Conservation (phyloP, 2,329 filamentous ascomycete genomes). For the Rutstroemia sp. region DNA sequence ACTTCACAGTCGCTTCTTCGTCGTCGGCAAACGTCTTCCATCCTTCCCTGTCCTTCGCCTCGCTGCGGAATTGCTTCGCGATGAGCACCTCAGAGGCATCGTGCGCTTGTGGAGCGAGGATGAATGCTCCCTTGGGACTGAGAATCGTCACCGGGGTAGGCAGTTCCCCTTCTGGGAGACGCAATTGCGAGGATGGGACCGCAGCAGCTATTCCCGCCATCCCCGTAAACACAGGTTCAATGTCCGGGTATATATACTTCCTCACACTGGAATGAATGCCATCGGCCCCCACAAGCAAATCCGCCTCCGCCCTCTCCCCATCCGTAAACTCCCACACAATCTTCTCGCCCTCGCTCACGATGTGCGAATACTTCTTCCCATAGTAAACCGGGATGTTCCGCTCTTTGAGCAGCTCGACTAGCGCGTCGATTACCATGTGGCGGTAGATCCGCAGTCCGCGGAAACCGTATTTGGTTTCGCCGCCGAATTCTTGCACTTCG, state of each 20-base stretch:
- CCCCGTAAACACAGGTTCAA: conserved; percentile 43
- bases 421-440: conserved; percentile 41
- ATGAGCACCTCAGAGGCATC: conserved; percentile 44
- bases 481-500: conserved; percentile 42
- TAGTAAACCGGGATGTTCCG: conserved; percentile 38
- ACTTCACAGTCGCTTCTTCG: conserved; percentile 32
- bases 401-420: conserved; percentile 36
- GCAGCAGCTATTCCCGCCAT: conserved; percentile 33
- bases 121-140: conserved; percentile 36
- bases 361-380: conserved; percentile 38
- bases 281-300: conserved; percentile 48
- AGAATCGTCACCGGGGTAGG: conserved; percentile 17
- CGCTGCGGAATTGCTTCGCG: conserved; percentile 36
- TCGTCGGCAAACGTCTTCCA: conserved; percentile 37
- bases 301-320: conserved; percentile 33
- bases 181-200: conserved; percentile 17
- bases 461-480: conserved; percentile 42
- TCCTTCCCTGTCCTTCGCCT: conserved; percentile 33
- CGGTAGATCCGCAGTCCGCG: conserved; percentile 47
- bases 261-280: conserved; percentile 52
- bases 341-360: conserved; percentile 35
- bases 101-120: conserved; percentile 40
- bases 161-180: conserved; percentile 14
- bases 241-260: conserved; percentile 40
- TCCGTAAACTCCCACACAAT: conserved; percentile 43